Base-by-base conservation (phyloP, 2,329 filamentous ascomycete species). In the Penicillium sp. region DNA sequence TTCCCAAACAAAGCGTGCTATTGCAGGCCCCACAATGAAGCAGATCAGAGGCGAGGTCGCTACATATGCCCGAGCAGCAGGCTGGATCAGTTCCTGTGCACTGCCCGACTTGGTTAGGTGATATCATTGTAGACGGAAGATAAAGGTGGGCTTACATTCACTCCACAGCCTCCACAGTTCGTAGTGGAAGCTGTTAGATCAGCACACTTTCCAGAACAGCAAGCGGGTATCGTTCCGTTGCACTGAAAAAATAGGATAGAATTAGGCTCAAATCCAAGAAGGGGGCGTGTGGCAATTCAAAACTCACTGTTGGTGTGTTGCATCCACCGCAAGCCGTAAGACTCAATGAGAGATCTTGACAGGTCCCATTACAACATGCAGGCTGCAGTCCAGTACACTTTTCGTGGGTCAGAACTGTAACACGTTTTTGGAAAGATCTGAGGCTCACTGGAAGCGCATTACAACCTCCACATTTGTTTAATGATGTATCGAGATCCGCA, bases 41-140 rank as follows among this genome's bases (percentile, higher is more conserved):
- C 11, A 45, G 15, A 31, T 57, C 48, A 12, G 45, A 43, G 14
- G 37, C 26, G 2, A 57, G 50, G 25, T 61, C 54, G 0, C 48
- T 29, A 27, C 58, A 62, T n/a, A 42, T 49, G 6, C 60, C 58
- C 9, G 48, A 18, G 29, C 58, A 62, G 18, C 60, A 63, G 8
- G 46, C 51, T 48, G 60, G 51, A n/a, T 25, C 15, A 29, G 41
- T 25, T 1, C 57, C 55, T 1, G 55, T 58, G 37, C 59, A 61
- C 59, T 61, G 8, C 15, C 9, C 2, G 18, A 9, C 3, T 40
- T 35, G 3, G 11, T 20, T 14, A 40, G 18, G 11, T 14, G 11
- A 22, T 20, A 2, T 1, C 6, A 7, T 15, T n/a, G 37, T 18
- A 18, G 33, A 18, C 4, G 11, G 37, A 40, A 20, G 18, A 18